Conservation (phyloP, 352 stramenopile genomes). For the Phytophthora colocasiae region DNA sequence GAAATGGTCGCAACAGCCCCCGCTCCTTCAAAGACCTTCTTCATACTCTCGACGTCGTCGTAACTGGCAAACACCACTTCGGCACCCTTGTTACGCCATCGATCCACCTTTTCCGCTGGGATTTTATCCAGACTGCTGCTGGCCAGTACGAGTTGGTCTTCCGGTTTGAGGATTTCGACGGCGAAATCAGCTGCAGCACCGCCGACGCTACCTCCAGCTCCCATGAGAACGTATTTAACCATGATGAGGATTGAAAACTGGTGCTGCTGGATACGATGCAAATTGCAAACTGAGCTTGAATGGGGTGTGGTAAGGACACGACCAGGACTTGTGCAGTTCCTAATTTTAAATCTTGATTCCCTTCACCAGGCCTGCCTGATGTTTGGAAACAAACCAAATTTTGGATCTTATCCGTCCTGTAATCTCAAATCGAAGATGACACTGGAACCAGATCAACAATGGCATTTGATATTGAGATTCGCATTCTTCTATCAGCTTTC, state of each 20-base stretch:
- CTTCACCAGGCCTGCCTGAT: neutral
- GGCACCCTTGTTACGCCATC: constrained; percentile 30
- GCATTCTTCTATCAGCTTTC: too few relatives aligned
- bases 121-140: constrained; percentile 35
- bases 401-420: too few relatives aligned
- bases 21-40: constrained; percentile 28
- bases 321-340: too few relatives aligned
- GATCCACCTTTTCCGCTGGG: constrained; percentile 20
- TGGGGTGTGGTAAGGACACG: too few relatives aligned
- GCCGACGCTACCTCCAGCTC: constrained; percentile 32
- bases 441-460: too few relatives aligned
- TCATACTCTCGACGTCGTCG: constrained; percentile 35
- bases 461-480: too few relatives aligned
- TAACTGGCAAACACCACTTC: constrained; percentile 32
- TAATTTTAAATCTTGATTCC: neutral
- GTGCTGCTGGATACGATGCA: constrained; percentile 5
- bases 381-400: too few relatives aligned
- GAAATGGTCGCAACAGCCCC: constrained; percentile 32
- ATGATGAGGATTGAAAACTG: constrained; percentile 1
- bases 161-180: constrained; percentile 32
- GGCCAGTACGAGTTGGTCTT: constrained; percentile 37
- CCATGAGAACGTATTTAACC: constrained; percentile 39
- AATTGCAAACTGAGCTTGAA: constrained; percentile 5
- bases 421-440: too few relatives aligned
- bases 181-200: constrained; percentile 31